Conservation (phyloP, 2,329 filamentous ascomycete genomes). For the Plenodomus tracheiphilus region DNA sequence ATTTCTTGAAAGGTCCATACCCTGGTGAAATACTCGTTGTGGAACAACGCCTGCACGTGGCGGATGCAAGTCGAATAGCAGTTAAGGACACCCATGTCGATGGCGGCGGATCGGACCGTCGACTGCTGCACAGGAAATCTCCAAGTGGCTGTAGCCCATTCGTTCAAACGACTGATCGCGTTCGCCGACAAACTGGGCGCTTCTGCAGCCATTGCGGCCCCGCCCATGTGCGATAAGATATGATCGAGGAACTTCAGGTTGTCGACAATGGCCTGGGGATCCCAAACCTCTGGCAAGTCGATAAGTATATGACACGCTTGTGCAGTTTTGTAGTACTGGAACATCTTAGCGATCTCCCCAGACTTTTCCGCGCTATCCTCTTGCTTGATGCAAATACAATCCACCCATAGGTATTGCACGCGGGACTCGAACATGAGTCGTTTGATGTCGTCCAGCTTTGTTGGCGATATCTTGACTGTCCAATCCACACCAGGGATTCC, state of each 20-base stretch:
- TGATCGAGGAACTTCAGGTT: conserved; percentile 8
- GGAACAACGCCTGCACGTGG: conserved; percentile 5
- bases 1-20: conserved; percentile 10
- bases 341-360: conserved; percentile 5
- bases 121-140: conserved; percentile 1
- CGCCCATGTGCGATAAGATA: conserved; percentile 4
- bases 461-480: not conserved
- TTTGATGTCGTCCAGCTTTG: conserved; percentile 1
- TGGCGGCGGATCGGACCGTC: conserved; percentile 3
- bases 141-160: conserved; percentile 1
- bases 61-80: conserved; percentile 7
- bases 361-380: conserved; percentile 8
- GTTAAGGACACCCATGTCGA: conserved; percentile 7
- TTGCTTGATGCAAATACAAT: conserved; percentile 29
- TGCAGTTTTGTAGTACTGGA: conserved; percentile 6
- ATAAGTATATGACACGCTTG: conserved; percentile 4
- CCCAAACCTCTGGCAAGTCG: conserved; percentile 6
- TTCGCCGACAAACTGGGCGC: conserved; percentile 1
- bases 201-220: conserved; percentile 3
- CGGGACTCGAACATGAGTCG: not conserved
- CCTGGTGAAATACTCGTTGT: conserved; percentile 5
- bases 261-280: conserved; percentile 6
- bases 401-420: conserved; percentile 7
- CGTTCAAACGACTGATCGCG: conserved; percentile 1
- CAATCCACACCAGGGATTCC: conserved; percentile 2